Conservation (phyloP, 2,329 filamentous ascomycete species). For the Cladophialophora carrionii region DNA sequence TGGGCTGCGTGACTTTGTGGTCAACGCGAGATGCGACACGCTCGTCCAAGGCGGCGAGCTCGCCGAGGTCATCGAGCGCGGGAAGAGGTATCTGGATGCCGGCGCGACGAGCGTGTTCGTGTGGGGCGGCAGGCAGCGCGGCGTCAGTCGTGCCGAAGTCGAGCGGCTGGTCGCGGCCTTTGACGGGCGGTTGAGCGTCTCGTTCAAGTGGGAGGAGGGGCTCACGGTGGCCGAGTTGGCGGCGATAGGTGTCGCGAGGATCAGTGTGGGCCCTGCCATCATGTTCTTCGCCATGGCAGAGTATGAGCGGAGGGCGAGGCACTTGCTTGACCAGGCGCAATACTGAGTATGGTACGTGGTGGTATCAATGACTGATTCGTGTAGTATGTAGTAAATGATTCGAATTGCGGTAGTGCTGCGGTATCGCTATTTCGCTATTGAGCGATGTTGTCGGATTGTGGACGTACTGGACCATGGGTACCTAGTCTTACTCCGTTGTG, state of each 20-base stretch:
- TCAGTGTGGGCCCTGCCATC: conserved; percentile 57
- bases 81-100: conserved; percentile 60
- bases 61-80: conserved; percentile 57
- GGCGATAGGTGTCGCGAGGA: conserved; percentile 57
- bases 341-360: not conserved
- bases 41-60: conserved; percentile 48
- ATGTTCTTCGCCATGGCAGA: conserved; percentile 14
- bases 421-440: no score
- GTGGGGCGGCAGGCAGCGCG: conserved; percentile 56
- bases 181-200: conserved; percentile 56
- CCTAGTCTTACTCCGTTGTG: no score
- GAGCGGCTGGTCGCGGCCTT: conserved; percentile 54
- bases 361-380: no score
- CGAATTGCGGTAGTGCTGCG: no score
- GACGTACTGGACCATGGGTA: no score
- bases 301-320: conserved; percentile 15
- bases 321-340: conserved; percentile 12
- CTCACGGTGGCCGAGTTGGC: conserved; percentile 53
- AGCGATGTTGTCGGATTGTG: no score
- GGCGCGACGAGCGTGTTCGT: conserved; percentile 65
- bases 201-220: conserved; percentile 45
- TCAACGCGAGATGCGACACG: conserved; percentile 64
- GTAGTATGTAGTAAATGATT: no score
- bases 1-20: conserved; percentile 59
- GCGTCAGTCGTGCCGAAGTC: conserved; percentile 55